phyloP scores from a whole-genome alignment of 1,284 basidiomycete genomes.

The Tremellales sp. region DNA sequence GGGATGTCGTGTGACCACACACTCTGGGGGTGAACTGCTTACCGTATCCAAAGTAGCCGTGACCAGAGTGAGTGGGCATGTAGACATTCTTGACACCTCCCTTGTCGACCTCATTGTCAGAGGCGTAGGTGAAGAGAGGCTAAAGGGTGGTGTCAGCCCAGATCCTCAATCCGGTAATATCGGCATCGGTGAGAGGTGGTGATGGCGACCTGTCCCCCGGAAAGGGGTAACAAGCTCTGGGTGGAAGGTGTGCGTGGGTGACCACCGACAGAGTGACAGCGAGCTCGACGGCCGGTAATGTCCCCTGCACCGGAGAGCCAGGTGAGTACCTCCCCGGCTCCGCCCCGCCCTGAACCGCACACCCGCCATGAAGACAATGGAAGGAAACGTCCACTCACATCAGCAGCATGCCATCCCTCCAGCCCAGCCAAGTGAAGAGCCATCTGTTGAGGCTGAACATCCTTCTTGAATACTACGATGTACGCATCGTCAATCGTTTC shows the following conservation, averaged over 20 bases:
- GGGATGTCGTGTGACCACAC: not conserved
- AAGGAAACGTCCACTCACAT: constrained; percentile 52
- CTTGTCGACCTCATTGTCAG: constrained; percentile 29
- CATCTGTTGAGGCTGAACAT: constrained; percentile 57
- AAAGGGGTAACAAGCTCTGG: no score
- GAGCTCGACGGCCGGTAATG: constrained; percentile 1
- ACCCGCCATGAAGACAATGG: constrained; percentile 1
- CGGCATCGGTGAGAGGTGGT: no score
- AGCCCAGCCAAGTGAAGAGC: constrained; percentile 60
- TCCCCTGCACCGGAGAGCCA: not conserved
- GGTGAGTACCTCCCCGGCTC: not conserved
- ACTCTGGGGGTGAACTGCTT: constrained; percentile 10
- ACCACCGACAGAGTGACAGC: no score
- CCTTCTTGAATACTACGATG: constrained; percentile 81
- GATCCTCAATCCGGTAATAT: no score
- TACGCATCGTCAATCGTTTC: constrained; percentile 80
- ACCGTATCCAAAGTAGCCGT: constrained; percentile 46
- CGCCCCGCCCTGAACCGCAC: not conserved
- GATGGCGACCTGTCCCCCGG: no score
- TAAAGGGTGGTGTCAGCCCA: constrained; percentile 13
- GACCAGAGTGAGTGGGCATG: constrained; percentile 23
- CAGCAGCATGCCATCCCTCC: constrained; percentile 25
- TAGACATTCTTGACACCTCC: constrained; percentile 46
- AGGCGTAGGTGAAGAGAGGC: constrained; percentile 28
- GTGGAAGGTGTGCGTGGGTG: no score